Evolutionary conservation across 169 alveolate genomes (phyloP).

Genomic region (Babesia gibsoni): DNA sequence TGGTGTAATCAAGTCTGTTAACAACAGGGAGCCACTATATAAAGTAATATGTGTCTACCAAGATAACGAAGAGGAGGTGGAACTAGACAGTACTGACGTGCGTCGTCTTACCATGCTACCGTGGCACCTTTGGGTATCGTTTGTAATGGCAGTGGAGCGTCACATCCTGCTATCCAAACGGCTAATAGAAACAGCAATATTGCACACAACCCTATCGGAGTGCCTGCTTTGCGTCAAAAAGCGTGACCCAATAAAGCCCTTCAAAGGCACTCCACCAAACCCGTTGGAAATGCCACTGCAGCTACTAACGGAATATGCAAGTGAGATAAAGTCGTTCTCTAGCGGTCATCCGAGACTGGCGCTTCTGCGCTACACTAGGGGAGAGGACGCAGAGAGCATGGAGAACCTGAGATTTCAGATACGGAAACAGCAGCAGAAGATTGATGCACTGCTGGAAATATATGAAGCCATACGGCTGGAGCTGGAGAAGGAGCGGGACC

Average conservation of each 20-base stretch:
- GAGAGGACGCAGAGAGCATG: not conserved
- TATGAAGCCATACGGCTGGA: constrained; percentile 32
- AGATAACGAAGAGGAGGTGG: constrained; percentile 48
- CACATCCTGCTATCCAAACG: constrained; percentile 8
- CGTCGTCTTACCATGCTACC: constrained; percentile 43
- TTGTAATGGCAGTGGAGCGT: constrained; percentile 26
- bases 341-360: constrained; percentile 24
- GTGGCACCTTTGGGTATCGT: constrained; percentile 54
- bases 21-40: constrained; percentile 45
- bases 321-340: not conserved
- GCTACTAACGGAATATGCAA: not conserved
- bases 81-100: constrained; percentile 34
- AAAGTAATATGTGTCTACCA: constrained; percentile 42
- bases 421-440: constrained; percentile 9
- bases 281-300: constrained; percentile 56
- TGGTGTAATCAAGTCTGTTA: constrained; percentile 35
- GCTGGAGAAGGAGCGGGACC: constrained; percentile 40
- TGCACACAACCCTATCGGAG: not conserved
- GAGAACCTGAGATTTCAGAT: constrained; percentile 24
- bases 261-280: constrained; percentile 28
- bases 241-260: constrained; percentile 8
- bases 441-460: constrained; percentile 29
- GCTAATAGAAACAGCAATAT: not conserved
- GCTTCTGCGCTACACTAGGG: not conserved
- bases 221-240: constrained; percentile 20